These are phyloP conservation scores for Colletotrichum sp. DNA, from an alignment of 2,329 filamentous ascomycete genomes.

Conservation along the genomic window DNA sequence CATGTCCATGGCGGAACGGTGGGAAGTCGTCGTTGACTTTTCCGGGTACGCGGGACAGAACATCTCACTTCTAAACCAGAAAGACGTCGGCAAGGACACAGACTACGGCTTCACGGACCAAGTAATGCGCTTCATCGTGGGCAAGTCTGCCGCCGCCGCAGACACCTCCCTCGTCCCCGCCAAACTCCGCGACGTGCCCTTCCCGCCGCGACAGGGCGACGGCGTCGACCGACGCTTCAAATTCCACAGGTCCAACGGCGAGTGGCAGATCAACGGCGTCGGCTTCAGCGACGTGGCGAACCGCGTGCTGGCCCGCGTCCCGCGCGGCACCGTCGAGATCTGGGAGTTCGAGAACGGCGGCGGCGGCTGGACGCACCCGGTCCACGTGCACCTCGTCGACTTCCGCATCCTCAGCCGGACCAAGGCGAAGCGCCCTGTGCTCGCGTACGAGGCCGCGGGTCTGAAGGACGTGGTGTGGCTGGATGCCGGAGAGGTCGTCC, in stretches of 20 bases:
- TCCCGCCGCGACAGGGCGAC: constrained; percentile 34
- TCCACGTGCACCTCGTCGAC: constrained; percentile 65
- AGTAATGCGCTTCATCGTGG: constrained; percentile 58
- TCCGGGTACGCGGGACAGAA: constrained; percentile 50
- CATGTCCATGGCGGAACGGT: constrained; percentile 61
- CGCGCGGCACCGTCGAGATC: constrained; percentile 50
- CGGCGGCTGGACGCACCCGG: constrained; percentile 57
- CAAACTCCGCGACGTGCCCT: constrained; percentile 39
- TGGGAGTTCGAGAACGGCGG: constrained; percentile 56
- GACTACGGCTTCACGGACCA: constrained; percentile 58
- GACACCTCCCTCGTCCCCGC: constrained; percentile 40
- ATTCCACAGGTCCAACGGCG: constrained; percentile 46
- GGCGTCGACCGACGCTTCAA: constrained; percentile 47
- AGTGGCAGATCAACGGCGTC: constrained; percentile 58
- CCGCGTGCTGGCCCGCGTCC: constrained; percentile 52
- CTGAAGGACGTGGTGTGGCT: constrained; percentile 65
- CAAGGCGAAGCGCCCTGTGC: constrained; percentile 44
- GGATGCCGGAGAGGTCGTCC: constrained; percentile 52
- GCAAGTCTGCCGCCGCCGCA: constrained; percentile 29
- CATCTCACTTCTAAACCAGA: constrained; percentile 40
- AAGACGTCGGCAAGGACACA: constrained; percentile 43
- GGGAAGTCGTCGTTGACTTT: constrained; percentile 64
- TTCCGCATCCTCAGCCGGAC: constrained; percentile 57
- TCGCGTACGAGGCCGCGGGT: constrained; percentile 57
- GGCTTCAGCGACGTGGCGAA: constrained; percentile 49